Base-by-base conservation (phyloP, 192 early-diverging fungal species). In the Borealophlyctis nickersoniae region DNA sequence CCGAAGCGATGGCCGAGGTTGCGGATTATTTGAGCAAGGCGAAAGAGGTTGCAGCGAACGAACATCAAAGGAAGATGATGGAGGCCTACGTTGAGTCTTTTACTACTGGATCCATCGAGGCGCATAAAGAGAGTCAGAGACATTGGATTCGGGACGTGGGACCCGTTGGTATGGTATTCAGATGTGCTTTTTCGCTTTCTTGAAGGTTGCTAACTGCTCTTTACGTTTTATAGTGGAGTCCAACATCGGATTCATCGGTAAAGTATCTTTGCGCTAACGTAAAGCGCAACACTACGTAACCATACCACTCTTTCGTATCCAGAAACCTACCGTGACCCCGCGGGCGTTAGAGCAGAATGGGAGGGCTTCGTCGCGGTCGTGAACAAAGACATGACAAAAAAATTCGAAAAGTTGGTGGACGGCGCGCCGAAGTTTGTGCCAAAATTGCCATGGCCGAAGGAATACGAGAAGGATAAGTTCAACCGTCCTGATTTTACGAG, bases 231-330 rank as follows among this genome's bases (percentile, higher is more conserved):
- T 51, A n/a, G 84, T 86, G 19, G 81, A 86, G 53, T 74, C 65
- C n/a, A 86, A 86, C 60, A 73, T 86, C 58, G 83, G 84, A 5
- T 86, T 82, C 60, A 79, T 86, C 34, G n/a, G n/a, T n/a, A n/a
- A n/a, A n/a, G n/a, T n/a, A n/a, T n/a, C n/a, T n/a, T n/a, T n/a
- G n/a, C n/a, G n/a, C n/a, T n/a, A n/a, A n/a, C n/a, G n/a, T n/a
- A n/a, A n/a, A n/a, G n/a, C n/a, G n/a, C n/a, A n/a, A n/a, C n/a
- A n/a, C n/a, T n/a, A n/a, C n/a, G n/a, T n/a, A n/a, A n/a, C n/a
- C n/a, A n/a, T n/a, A n/a, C n/a, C n/a, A n/a, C n/a, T n/a, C n/a
- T n/a, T n/a, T n/a, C n/a, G n/a, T n/a, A n/a, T n/a, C n/a, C n/a
- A n/a, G 84, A 86, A 58, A 85, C 84, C 0, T 86, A 86, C 71